Evolutionary conservation across 2,329 filamentous ascomycete genomes (phyloP).

Genomic region (Cadophora sp.): DNA sequence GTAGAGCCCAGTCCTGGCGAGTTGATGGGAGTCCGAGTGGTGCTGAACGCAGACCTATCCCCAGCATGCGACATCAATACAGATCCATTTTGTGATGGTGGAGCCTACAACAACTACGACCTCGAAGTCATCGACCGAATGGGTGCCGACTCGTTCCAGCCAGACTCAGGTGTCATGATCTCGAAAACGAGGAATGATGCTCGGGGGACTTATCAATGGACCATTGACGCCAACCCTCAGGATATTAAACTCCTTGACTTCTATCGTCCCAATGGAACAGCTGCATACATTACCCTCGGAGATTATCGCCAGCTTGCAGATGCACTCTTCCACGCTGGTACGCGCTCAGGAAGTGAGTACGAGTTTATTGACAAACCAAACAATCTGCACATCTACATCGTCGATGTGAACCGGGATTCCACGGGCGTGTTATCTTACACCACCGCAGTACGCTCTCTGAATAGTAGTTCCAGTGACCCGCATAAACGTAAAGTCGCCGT

Average conservation of each 20-base stretch:
- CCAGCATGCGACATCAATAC: slow-evolving; percentile 22
- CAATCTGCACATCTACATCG: slow-evolving; percentile 28
- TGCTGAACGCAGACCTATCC: slow-evolving; percentile 19
- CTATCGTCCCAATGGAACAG: slow-evolving; percentile 26
- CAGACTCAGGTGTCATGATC: slow-evolving; percentile 31
- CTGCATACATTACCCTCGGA: slow-evolving; percentile 24
- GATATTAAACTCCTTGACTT: slow-evolving; percentile 29
- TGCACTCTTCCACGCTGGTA: slow-evolving; percentile 30
- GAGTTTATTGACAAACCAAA: slow-evolving; percentile 28
- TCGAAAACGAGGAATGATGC: slow-evolving; percentile 23
- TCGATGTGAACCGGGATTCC: slow-evolving; percentile 20
- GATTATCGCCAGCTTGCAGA: slow-evolving; percentile 29
- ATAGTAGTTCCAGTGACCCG: slow-evolving; percentile 6
- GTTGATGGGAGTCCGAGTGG: slow-evolving; percentile 24
- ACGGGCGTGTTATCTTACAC: slow-evolving; percentile 27
- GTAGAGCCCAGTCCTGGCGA: slow-evolving; percentile 20
- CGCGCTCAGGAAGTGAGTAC: slow-evolving; percentile 27
- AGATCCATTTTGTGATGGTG: slow-evolving; percentile 27
- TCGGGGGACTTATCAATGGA: slow-evolving; percentile 25
- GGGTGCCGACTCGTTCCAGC: slow-evolving; percentile 27
- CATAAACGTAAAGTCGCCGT: slow-evolving; percentile 20
- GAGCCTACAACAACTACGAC: slow-evolving; percentile 25
- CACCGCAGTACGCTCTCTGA: slow-evolving; percentile 20
- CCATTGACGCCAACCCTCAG: slow-evolving; percentile 29
- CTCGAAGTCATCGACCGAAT: slow-evolving; percentile 29